phyloP scores from a whole-genome alignment of 345 rosid species.

The Syzygium grande region DNA sequence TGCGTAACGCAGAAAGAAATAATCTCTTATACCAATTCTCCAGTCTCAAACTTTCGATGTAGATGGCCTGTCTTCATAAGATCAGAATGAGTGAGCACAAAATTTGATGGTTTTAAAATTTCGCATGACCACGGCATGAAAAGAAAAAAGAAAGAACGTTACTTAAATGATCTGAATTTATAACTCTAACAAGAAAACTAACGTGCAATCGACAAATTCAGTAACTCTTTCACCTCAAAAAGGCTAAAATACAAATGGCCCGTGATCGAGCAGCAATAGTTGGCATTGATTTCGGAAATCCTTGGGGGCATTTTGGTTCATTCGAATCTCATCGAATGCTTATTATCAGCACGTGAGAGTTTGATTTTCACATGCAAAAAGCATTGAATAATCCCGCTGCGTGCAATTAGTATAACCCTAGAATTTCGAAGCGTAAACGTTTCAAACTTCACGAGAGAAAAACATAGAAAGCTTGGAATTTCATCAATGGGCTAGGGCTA shows the following conservation, averaged over 20 bases:
- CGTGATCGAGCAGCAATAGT: not conserved
- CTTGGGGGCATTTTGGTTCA: not conserved
- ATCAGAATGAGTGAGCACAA: not conserved
- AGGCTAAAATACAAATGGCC: not conserved
- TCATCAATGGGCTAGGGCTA: no score
- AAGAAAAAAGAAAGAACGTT: not conserved
- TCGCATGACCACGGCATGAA: not conserved
- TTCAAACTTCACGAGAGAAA: no score
- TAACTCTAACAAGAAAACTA: not conserved
- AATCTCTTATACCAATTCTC: not conserved
- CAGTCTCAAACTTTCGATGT: not conserved
- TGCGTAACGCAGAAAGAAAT: not conserved
- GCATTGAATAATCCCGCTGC: not conserved
- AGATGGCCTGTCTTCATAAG: not conserved
- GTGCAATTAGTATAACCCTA: not conserved
- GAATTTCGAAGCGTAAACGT: no score
- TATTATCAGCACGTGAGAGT: not conserved
- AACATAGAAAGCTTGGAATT: no score
- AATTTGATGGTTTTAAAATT: not conserved
- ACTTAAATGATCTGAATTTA: not conserved
- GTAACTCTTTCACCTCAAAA: not conserved
- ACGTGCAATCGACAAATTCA: not conserved
- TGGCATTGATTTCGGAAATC: not conserved
- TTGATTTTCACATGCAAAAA: not conserved
- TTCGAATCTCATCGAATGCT: not conserved